Percentiles rank a stretch among this genome's conserved stretches.
These are phyloP conservation scores for Fusarium kyushuense DNA, from an alignment of 2,329 filamentous ascomycete genomes.

Conservation along the genomic window DNA sequence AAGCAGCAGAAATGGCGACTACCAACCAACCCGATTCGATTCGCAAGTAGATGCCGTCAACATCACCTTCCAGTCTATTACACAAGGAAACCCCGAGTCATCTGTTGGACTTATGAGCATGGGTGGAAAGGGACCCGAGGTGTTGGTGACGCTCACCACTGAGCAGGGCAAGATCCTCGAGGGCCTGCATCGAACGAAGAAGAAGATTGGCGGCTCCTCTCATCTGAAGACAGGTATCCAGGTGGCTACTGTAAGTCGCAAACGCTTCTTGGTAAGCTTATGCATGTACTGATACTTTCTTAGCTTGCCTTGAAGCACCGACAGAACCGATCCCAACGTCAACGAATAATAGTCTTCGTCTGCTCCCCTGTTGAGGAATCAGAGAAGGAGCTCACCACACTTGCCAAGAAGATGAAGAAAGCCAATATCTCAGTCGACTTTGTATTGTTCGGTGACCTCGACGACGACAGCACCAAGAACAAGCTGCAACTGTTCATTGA, in stretches of 20 bases:
- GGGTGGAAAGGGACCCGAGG: constrained; percentile 97
- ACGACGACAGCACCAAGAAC: constrained; percentile 87
- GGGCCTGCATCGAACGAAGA: constrained; percentile 87
- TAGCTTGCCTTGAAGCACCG: constrained; percentile 97
- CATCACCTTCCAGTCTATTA: constrained; percentile 95
- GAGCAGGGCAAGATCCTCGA: constrained; percentile 97
- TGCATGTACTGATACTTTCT: constrained; percentile 39
- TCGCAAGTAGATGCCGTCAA: constrained; percentile 95
- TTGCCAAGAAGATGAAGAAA: constrained; percentile 99
- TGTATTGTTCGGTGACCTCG: constrained; percentile 92
- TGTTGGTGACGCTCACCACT: constrained; percentile 94
- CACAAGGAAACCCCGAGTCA: constrained; percentile 94
- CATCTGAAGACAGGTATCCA: constrained; percentile 95
- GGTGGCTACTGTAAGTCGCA: constrained; percentile 84
- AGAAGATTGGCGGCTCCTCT: constrained; percentile 89
- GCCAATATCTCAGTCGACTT: constrained; percentile 94
- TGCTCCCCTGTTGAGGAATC: constrained; percentile 93
- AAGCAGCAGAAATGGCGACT: constrained; percentile 95
- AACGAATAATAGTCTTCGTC: constrained; percentile 96
- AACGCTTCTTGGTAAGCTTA: not conserved
- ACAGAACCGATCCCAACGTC: constrained; percentile 96
- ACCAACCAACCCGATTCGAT: constrained; percentile 92
- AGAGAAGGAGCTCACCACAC: constrained; percentile 86
- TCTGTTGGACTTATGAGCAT: constrained; percentile 99
- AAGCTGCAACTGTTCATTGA: constrained; percentile 96